These are phyloP conservation scores for Komagataella ulmi DNA, from an alignment of 805 yeast genomes.

Conservation along the genomic window DNA sequence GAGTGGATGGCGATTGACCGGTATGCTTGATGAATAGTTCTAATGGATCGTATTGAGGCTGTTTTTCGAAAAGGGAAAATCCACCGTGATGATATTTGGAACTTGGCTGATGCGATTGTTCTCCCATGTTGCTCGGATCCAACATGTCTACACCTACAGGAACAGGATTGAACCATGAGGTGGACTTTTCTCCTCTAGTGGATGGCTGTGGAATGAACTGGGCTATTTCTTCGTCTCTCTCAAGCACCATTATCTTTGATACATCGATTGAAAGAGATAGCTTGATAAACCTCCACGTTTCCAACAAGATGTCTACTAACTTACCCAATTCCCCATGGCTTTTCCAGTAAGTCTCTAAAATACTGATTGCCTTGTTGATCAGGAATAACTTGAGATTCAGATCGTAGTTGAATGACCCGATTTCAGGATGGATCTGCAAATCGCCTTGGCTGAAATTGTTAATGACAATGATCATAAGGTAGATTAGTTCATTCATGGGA, in stretches of 20 bases:
- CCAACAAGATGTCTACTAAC: conserved; percentile 9
- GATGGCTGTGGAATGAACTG: background rate
- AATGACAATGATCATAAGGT: conserved; percentile 36
- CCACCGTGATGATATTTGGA: background rate
- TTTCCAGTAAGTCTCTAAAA: conserved; percentile 11
- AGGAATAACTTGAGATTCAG: conserved; percentile 16
- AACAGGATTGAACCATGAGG: background rate
- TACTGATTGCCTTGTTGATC: conserved; percentile 9
- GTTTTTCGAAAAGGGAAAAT: background rate
- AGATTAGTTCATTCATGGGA: conserved; percentile 44
- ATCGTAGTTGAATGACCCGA: conserved; percentile 10
- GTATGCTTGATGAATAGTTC: background rate
- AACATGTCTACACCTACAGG: background rate
- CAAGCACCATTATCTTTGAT: background rate
- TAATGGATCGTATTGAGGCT: background rate
- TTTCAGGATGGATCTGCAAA: conserved; percentile 3
- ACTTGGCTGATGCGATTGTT: background rate
- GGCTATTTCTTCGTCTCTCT: background rate
- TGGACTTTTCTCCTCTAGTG: background rate
- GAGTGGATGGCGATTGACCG: background rate
- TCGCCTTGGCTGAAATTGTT: conserved; percentile 32
- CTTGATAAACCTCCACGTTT: conserved; percentile 12
- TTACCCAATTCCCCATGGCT: conserved; percentile 12
- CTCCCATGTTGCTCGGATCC: background rate
- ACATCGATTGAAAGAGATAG: conserved; percentile 7